Base-by-base conservation (phyloP, 2,329 filamentous ascomycete species). In the Cadophora gregata region DNA sequence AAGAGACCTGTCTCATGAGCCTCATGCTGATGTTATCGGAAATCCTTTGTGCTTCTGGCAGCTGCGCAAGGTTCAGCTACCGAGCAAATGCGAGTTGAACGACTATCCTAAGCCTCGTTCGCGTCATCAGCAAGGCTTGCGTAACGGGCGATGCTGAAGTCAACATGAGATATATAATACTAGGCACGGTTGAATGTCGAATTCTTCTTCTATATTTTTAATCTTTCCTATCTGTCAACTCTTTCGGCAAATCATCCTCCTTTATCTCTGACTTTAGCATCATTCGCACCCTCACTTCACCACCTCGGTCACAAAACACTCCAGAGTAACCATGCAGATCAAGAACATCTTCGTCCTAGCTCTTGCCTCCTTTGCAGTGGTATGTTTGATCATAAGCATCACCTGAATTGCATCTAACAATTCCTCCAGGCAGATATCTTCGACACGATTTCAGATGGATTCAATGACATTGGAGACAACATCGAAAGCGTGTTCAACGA, bases 41-140 rank as follows among this genome's bases (percentile, higher is more conserved):
- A 19, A 9, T 53, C 31, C 19, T 12, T 5, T 19, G 4, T 53
- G 24, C 25, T 31, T 31, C 19, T n/a, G 27, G 27, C 9, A 31
- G 50, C 14, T 53, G 50, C 25, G 24, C 27, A 53, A 31, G 48
- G 48, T 51, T 51, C 48, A 51, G 24, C 50, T 53, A 16, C 27
- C 27, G 27, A n/a, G 50, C 21, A 14, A 31, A 31, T 31, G 50
- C 50, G 50, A 31, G 14, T 29, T 53, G 50, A 51, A 53, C 50
- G 50, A 53, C 25, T 2, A 16, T n/a, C 50, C 50, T 53, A 53
- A 53, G 50, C 50, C 50, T 31, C 50, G 50, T 53, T 53, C 25
- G 27, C 50, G 50, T 53, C 50, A 53, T 53, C 50, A 53, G 50
- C 25, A 16, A 53, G 50, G 50, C 50, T 53, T 53, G 50, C 25